These are phyloP conservation scores for Fomitopsis pinicola DNA, from an alignment of 1,284 basidiomycete genomes.

Conservation along the genomic window DNA sequence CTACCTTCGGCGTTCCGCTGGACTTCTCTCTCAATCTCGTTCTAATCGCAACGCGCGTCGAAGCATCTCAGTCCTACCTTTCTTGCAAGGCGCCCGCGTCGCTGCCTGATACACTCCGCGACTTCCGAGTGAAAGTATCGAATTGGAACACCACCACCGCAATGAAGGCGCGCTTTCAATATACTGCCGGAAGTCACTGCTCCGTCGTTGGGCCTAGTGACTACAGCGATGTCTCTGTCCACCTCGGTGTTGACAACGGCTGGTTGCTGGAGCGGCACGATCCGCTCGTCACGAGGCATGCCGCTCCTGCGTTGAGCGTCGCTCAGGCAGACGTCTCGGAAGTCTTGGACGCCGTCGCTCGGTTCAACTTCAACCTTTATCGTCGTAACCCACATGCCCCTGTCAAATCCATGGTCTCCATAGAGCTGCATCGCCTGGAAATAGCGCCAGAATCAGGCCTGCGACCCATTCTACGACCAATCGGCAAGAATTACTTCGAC, in stretches of 20 bases:
- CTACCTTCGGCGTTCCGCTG: background rate
- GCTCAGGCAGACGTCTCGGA: background rate
- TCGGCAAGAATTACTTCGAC: background rate
- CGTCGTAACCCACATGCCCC: background rate
- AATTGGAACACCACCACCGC: background rate
- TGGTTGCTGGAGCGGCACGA: background rate
- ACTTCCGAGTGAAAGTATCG: background rate
- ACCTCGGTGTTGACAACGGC: background rate
- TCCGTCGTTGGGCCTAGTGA: background rate
- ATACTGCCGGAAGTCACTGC: background rate
- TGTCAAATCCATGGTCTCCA: background rate
- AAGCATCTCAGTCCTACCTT: background rate
- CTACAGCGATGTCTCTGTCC: background rate
- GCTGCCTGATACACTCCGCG: background rate
- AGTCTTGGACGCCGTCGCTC: background rate
- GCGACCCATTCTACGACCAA: background rate
- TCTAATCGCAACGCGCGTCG: background rate
- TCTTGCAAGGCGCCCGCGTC: background rate
- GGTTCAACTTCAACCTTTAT: slow-evolving; percentile 2
- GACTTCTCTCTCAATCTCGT: background rate
- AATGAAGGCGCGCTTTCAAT: background rate
- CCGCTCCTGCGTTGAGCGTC: background rate
- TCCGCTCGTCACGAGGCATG: background rate
- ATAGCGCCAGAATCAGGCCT: background rate
- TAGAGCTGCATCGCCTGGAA: background rate